Conservation (phyloP, 2,329 filamentous ascomycete species). For the Trichoderma arundinaceum region DNA sequence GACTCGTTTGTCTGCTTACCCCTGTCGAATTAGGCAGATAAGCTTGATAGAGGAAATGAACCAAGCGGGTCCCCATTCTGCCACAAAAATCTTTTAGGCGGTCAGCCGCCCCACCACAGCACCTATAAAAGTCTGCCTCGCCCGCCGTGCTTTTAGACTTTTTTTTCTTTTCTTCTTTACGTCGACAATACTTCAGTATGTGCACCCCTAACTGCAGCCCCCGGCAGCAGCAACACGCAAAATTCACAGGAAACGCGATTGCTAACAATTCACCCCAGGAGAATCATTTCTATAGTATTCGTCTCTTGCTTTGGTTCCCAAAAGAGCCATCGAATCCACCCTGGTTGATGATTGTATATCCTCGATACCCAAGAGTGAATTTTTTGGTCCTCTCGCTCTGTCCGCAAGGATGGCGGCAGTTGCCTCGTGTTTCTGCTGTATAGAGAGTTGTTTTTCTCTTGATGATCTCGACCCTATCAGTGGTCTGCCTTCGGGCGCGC, state of each 20-base stretch:
- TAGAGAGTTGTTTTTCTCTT: slow-evolving; percentile 72
- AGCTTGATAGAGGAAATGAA: slow-evolving; percentile 10
- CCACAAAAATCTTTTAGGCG: slow-evolving; percentile 37
- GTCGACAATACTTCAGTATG: slow-evolving; percentile 67
- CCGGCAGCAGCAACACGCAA: slow-evolving; percentile 31
- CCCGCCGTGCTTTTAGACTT: slow-evolving; percentile 43
- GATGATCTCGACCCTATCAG: slow-evolving; percentile 88
- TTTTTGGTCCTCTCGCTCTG: slow-evolving; percentile 64
- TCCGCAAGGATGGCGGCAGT: slow-evolving; percentile 65
- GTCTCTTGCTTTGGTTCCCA: slow-evolving; percentile 90
- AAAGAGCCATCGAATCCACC: slow-evolving; percentile 92
- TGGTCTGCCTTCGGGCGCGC: slow-evolving; percentile 77
- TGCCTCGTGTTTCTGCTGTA: slow-evolving; percentile 58
- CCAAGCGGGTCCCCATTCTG: slow-evolving; percentile 31
- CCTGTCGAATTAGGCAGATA: background rate
- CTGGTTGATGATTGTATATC: slow-evolving; percentile 92
- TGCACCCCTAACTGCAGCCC: slow-evolving; percentile 42
- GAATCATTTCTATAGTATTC: slow-evolving; percentile 99
- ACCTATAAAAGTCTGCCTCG: slow-evolving; percentile 43
- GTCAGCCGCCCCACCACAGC: slow-evolving; percentile 18
- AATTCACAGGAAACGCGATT: background rate
- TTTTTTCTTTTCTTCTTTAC: slow-evolving; percentile 59
- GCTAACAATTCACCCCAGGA: slow-evolving; percentile 51
- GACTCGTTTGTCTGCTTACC: background rate
- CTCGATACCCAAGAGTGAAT: slow-evolving; percentile 89